Evolutionary conservation across 1,284 basidiomycete species (phyloP).

Genomic region (Fomitopsis palustris): DNA sequence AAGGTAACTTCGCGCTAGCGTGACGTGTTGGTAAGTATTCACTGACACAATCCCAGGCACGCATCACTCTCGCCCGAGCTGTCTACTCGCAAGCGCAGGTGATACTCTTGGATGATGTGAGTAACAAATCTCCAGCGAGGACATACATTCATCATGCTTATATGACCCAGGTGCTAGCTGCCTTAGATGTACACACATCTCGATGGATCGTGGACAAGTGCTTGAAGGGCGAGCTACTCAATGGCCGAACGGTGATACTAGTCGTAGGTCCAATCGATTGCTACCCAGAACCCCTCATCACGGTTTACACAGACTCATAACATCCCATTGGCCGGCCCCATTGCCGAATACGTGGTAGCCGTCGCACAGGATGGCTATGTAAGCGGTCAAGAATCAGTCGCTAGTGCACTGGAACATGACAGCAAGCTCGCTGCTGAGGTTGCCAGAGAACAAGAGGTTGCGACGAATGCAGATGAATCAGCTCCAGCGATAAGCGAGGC

Average conservation of each 20-base stretch:
- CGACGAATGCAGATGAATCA: slow-evolving; percentile 34
- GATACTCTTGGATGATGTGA: slow-evolving; percentile 63
- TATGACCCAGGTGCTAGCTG: slow-evolving; percentile 33
- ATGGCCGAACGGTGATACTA: slow-evolving; percentile 65
- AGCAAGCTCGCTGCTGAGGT: slow-evolving; percentile 26
- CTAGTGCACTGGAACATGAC: slow-evolving; percentile 38
- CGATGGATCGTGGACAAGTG: slow-evolving; percentile 77
- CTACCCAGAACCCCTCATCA: too few relatives aligned
- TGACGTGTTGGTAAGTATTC: background rate
- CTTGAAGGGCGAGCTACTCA: slow-evolving; percentile 62
- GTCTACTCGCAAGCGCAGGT: slow-evolving; percentile 62
- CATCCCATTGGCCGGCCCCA: slow-evolving; percentile 52
- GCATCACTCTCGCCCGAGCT: slow-evolving; percentile 71
- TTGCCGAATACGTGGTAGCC: slow-evolving; percentile 60
- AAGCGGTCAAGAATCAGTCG: slow-evolving; percentile 38
- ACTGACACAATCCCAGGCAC: slow-evolving; percentile 33
- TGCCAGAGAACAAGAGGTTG: slow-evolving; percentile 38
- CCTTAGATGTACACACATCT: slow-evolving; percentile 60
- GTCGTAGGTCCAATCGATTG: slow-evolving; percentile 43
- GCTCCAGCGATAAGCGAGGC: slow-evolving; percentile 26
- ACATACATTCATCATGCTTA: background rate
- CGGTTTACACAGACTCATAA: slow-evolving; percentile 21
- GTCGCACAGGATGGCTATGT: slow-evolving; percentile 48
- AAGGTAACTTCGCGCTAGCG: slow-evolving; percentile 42
- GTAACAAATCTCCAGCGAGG: slow-evolving; percentile 12